Percentiles rank a stretch among this genome's conserved stretches.
phyloP scores from a whole-genome alignment of 1,284 basidiomycete genomes.

The Cutaneotrichosporon sp. region DNA sequence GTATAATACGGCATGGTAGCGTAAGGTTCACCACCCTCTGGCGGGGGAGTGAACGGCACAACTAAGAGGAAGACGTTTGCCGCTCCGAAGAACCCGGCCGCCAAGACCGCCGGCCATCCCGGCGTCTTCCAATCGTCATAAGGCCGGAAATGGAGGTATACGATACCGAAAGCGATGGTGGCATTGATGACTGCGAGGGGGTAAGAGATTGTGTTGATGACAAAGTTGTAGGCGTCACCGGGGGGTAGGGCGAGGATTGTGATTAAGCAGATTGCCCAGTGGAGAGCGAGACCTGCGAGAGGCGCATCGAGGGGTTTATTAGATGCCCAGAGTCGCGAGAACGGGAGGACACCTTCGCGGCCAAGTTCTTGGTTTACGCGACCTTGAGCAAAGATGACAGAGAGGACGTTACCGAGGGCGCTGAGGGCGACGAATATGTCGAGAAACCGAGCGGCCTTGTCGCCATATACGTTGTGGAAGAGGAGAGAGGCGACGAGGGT shows the following conservation, averaged over 20 bases:
- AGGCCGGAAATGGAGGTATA: constrained; percentile 22
- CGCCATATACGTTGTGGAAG: constrained; percentile 51
- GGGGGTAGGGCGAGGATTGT: constrained; percentile 60
- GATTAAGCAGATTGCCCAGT: constrained; percentile 58
- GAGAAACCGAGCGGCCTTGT: constrained; percentile 38
- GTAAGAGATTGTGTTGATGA: constrained; percentile 30
- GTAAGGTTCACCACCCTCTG: constrained; percentile 22
- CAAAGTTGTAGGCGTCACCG: constrained; percentile 60
- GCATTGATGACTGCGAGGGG: constrained; percentile 24
- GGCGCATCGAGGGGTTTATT: constrained; percentile 45
- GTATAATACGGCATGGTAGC: constrained; percentile 25
- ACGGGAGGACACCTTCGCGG: constrained; percentile 50
- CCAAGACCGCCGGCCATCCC: not conserved
- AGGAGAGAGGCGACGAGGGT: constrained; percentile 49
- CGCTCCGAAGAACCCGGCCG: constrained; percentile 21
- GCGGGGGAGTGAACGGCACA: constrained; percentile 20
- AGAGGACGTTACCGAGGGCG: constrained; percentile 43
- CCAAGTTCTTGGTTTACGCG: constrained; percentile 45
- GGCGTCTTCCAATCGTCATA: constrained; percentile 21
- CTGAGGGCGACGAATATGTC: constrained; percentile 48
- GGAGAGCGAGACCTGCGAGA: constrained; percentile 22
- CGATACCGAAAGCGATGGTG: constrained; percentile 23
- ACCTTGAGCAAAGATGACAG: constrained; percentile 52
- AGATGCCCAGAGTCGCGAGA: constrained; percentile 41
- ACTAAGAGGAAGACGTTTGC: constrained; percentile 27